A percentile compares a stretch with the other conserved stretches of the same genome.
Conservation (phyloP, 2,329 filamentous ascomycete species). For the Sarocladium oryzae region DNA sequence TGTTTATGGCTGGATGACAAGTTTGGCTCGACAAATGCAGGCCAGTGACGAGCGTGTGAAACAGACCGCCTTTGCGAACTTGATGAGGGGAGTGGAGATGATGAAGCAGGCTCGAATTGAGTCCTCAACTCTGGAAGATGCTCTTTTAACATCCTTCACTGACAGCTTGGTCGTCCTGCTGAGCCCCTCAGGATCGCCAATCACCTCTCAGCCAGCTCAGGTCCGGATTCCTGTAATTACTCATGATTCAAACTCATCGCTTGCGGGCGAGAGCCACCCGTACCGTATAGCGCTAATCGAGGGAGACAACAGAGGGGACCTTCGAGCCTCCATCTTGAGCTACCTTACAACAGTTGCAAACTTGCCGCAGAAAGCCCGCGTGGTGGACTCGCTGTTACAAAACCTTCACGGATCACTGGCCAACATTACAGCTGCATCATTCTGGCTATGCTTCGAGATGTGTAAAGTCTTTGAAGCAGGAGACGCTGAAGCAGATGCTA, state of each 20-base stretch:
- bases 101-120: slow-evolving; percentile 57
- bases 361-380: slow-evolving; percentile 50
- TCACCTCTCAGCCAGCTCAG: background rate
- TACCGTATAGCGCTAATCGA: slow-evolving; percentile 59
- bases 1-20: slow-evolving; percentile 74
- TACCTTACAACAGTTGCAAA: slow-evolving; percentile 51
- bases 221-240: slow-evolving; percentile 25
- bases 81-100: slow-evolving; percentile 66
- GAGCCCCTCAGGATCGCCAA: slow-evolving; percentile 9
- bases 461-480: slow-evolving; percentile 50
- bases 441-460: slow-evolving; percentile 75
- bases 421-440: slow-evolving; percentile 58
- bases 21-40: slow-evolving; percentile 77
- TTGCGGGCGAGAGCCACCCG: background rate
- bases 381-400: slow-evolving; percentile 53
- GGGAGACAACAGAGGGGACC: slow-evolving; percentile 59
- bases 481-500: slow-evolving; percentile 60
- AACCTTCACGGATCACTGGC: slow-evolving; percentile 52
- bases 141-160: slow-evolving; percentile 61
- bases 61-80: slow-evolving; percentile 62
- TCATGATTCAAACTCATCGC: slow-evolving; percentile 7
- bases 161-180: slow-evolving; percentile 58
- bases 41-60: slow-evolving; percentile 75
- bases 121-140: slow-evolving; percentile 60
- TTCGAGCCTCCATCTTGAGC: slow-evolving; percentile 48